Evolutionary conservation across 1,139 yeast species (phyloP), one percentile per base, ranked within the genome.

Genomic region (Suhomyces taliae): DNA sequence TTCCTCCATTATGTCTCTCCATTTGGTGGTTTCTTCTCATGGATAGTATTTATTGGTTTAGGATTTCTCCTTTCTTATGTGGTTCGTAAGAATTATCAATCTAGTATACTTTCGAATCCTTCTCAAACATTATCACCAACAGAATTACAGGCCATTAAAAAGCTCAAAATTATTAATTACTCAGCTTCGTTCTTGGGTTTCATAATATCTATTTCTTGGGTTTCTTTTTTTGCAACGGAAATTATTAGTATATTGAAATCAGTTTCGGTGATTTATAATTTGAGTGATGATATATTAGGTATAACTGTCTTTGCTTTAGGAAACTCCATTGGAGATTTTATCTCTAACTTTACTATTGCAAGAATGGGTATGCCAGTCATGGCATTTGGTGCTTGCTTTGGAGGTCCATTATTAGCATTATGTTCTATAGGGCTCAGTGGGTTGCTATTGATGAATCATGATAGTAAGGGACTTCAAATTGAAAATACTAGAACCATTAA

Each of bases 371-470:
- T 84, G 71, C 91, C 97, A 0, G 78, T 87, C 51, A 89, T 91
- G 93, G 97, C 98, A 0, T 74, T 93, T 37, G 87, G 95, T 11
- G 97, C 98, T 0, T 91, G 97, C 60, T 88, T 90, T 65, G 98
- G 97, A 1, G 95, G 97, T 1, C 98, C 98, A 0, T 69, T 91
- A 9, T 59, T 80, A 26, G 72, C 81, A 27, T 61, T 79, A 34
- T 65, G 77, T 45, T 76, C 70, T 33, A 66, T 66, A 67, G 85
- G 72, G 35, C 66, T 85, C 7, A 84, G 87, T 54, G 89, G 93
- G 0, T 57, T 88, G 36, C 54, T 85, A 4, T 66, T 79, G 1
- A 69, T 83, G 52, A 60, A 66, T 3, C 49, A 55, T 9, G 34
- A 41, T 6, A n/a, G 41, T 15, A 10, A 47, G 38, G 50, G 52